Conservation (phyloP, 208 protist species). For the Blastocrithidia nonstop region DNA sequence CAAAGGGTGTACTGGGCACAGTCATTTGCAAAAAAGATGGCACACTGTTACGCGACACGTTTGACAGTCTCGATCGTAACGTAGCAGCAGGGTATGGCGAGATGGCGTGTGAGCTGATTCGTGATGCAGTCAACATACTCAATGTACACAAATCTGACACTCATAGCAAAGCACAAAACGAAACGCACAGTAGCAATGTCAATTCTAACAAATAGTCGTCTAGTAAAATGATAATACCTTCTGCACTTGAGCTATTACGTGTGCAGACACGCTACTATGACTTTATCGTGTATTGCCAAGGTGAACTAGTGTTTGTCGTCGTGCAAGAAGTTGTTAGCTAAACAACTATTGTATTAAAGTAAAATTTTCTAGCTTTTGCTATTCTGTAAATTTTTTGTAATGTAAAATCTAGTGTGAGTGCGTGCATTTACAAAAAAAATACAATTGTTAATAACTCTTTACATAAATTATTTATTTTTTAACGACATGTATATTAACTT, state of each 20-base stretch:
- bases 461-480: no score
- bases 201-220: conserved; percentile 2
- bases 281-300: conserved; percentile 59
- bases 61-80: conserved; percentile 64
- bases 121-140: conserved; percentile 13
- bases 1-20: conserved; percentile 61
- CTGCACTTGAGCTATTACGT: conserved; percentile 39
- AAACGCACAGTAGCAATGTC: conserved; percentile 3
- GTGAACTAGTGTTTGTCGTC: conserved; percentile 60
- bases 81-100: conserved; percentile 27
- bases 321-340: conserved; percentile 62
- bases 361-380: no score
- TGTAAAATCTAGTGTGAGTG: no score
- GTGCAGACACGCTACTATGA: conserved; percentile 54
- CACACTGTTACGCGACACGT: conserved; percentile 64
- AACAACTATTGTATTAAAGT: background rate
- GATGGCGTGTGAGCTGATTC: conserved; percentile 33
- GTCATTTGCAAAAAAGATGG: conserved; percentile 64
- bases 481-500: no score
- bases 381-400: no score
- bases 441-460: no score
- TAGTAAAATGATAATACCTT: conserved; percentile 3
- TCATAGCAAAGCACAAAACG: background rate
- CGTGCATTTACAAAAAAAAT: no score
- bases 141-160: conserved; percentile 1